phyloP scores from a whole-genome alignment of 768 basidiomycete species.

The Gymnopilus dilepis region DNA sequence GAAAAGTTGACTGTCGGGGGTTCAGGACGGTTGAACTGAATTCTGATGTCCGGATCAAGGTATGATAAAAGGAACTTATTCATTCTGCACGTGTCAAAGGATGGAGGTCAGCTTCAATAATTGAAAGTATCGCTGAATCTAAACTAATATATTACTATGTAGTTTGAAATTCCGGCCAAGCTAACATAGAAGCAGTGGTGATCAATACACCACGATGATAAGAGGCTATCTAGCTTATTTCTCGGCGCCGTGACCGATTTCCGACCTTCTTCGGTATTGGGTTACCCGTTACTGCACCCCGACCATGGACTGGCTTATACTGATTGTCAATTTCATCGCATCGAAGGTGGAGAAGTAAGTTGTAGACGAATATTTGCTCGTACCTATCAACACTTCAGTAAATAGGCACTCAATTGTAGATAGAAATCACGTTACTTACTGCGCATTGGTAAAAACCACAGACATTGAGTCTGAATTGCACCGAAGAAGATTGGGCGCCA shows the following conservation, averaged over 20 bases:
- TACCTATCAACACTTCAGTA: conserved; percentile 51
- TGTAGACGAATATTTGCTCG: conserved; percentile 88
- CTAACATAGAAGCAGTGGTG: too few relatives aligned
- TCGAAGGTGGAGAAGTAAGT: conserved; percentile 80
- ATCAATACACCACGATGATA: too few relatives aligned
- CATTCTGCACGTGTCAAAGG: too few relatives aligned
- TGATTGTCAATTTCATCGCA: conserved; percentile 77
- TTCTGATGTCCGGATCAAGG: too few relatives aligned
- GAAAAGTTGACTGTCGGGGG: not conserved
- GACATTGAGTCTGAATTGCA: conserved; percentile 89
- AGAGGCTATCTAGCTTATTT: conserved; percentile 30
- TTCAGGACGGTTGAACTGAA: not conserved
- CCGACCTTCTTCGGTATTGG: conserved; percentile 55
- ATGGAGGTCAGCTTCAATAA: too few relatives aligned
- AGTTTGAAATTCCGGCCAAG: conserved; percentile 8
- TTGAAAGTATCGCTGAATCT: too few relatives aligned
- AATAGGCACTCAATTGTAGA: not conserved
- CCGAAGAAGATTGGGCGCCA: conserved; percentile 89
- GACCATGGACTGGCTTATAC: conserved; percentile 81
- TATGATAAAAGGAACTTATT: too few relatives aligned
- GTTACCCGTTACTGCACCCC: conserved; percentile 64
- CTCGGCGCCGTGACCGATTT: conserved; percentile 57
- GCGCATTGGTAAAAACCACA: conserved; percentile 89
- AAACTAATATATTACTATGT: not conserved
- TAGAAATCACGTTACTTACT: conserved; percentile 56